Evolutionary conservation across 805 yeast genomes (phyloP), one percentile per base, ranked within the genome.

Genomic region (Saccharomyces jurei): DNA sequence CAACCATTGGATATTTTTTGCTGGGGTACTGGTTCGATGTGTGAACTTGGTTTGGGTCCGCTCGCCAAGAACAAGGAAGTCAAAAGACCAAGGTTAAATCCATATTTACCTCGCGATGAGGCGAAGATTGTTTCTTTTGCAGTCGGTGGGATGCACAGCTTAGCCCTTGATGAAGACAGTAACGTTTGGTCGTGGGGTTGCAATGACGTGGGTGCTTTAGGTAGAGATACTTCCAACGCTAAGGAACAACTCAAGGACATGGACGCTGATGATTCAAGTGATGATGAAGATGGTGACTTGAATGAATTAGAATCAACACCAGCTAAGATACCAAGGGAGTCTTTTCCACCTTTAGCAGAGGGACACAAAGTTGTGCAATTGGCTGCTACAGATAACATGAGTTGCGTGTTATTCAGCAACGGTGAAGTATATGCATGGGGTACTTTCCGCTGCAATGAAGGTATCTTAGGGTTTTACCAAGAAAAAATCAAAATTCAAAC

Each of bases 381-480:
- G 44, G 90, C 89, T 14, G 97, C 98, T 3, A 87, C 97, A 9
- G 99, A 94, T 69, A 92, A 90, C 64, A 73, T 92, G 56, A 87
- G 96, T 46, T 91, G 92, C 17, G 89, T 83, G 2, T 72, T 94
- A 55, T 80, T 84, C 44, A 85, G 81, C 49, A 83, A 82, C 52
- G 98, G 99, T 41, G 89, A 87, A 44, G 90, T 95, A 9, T 94
- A 84, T 70, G 95, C 97, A 0, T 94, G 99, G 98, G 99, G 99
- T 41, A 88, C 97, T 22, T 94, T 94, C 74, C 85, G 94, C 73
- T 84, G 90, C 68, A 88, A 88, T 63, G 98, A 94, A 71, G 99
- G 99, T 53, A 76, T 85, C 46, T 77, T 92, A 54, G 96, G 97
- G 2, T 70, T 70, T 41, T 94, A 88, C 71, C 80, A 81, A 60